phyloP scores from a whole-genome alignment of 2,329 filamentous ascomycete species.

The Orbilia blumenaviensis region DNA sequence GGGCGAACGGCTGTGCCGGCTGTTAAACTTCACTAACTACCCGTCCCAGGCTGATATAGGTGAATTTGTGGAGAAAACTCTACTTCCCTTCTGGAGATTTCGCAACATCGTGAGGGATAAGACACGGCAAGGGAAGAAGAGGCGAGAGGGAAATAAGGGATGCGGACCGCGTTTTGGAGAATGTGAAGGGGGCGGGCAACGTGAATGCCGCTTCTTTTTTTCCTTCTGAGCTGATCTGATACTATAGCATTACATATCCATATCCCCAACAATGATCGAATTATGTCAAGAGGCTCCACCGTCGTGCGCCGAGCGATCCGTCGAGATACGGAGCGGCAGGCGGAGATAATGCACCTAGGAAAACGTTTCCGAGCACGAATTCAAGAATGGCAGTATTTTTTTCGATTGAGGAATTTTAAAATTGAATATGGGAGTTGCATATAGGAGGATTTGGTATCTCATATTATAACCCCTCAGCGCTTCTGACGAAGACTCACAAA shows the following conservation, averaged over 20 bases:
- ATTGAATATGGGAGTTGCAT: neutral
- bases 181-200: neutral
- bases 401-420: neutral
- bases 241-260: too few relatives aligned
- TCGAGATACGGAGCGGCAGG: conserved; percentile 19
- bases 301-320: conserved; percentile 20
- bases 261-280: neutral
- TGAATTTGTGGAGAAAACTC: conserved; percentile 13
- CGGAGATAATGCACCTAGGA: conserved; percentile 29
- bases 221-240: too few relatives aligned
- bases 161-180: conserved; percentile 30
- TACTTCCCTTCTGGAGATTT: neutral
- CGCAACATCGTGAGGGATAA: neutral
- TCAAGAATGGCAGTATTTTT: neutral
- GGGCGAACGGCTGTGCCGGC: neutral
- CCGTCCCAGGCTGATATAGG: conserved; percentile 33
- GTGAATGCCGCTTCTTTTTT: too few relatives aligned
- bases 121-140: conserved; percentile 13
- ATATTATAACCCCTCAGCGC: too few relatives aligned
- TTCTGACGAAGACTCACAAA: too few relatives aligned
- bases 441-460: neutral
- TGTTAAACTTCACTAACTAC: neutral
- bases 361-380: neutral
- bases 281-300: conserved; percentile 4
- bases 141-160: conserved; percentile 8